Percentiles rank a stretch among this genome's conserved stretches.
Evolutionary conservation across 768 basidiomycete genomes (phyloP).

Genomic region (Russula griseocarnosa): DNA sequence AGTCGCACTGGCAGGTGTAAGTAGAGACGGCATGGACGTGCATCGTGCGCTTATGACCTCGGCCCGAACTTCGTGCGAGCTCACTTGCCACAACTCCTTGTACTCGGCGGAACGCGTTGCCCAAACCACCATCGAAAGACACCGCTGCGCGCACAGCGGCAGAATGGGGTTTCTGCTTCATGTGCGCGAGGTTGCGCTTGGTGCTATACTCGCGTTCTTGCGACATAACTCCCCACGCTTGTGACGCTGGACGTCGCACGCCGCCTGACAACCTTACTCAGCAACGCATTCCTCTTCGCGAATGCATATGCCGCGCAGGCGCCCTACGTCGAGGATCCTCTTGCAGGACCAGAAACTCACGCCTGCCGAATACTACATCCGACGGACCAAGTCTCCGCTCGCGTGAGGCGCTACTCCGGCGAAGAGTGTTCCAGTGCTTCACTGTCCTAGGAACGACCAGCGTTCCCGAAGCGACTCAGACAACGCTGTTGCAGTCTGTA

Average conservation of each 20-base stretch:
- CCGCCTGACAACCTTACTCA: slow-evolving; percentile 78
- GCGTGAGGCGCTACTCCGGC: slow-evolving; percentile 77
- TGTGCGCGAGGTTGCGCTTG: slow-evolving; percentile 84
- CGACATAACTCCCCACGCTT: slow-evolving; percentile 67
- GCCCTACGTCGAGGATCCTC: slow-evolving; percentile 58
- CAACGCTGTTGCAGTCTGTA: slow-evolving; percentile 72
- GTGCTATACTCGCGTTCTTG: slow-evolving; percentile 85
- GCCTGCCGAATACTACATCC: slow-evolving; percentile 29
- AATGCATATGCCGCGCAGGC: slow-evolving; percentile 70
- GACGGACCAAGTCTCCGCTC: slow-evolving; percentile 61
- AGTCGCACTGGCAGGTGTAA: slow-evolving; percentile 66
- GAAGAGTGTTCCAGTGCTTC: slow-evolving; percentile 88
- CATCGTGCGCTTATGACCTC: slow-evolving; percentile 86
- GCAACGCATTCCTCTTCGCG: slow-evolving; percentile 86
- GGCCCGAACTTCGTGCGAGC: slow-evolving; percentile 92
- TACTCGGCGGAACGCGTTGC: slow-evolving; percentile 94
- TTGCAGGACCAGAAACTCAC: slow-evolving; percentile 36
- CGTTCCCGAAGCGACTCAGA: slow-evolving; percentile 80
- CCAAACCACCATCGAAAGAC: slow-evolving; percentile 92
- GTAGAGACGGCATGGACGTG: slow-evolving; percentile 94
- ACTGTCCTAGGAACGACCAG: slow-evolving; percentile 71
- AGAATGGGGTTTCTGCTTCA: slow-evolving; percentile 89
- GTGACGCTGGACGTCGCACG: slow-evolving; percentile 90
- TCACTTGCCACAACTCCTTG: slow-evolving; percentile 88
- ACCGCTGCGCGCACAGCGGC: slow-evolving; percentile 59